These are phyloP conservation scores for Telopea speciosissima DNA, from an alignment of 177 flowering plant species.

Conservation along the genomic window DNA sequence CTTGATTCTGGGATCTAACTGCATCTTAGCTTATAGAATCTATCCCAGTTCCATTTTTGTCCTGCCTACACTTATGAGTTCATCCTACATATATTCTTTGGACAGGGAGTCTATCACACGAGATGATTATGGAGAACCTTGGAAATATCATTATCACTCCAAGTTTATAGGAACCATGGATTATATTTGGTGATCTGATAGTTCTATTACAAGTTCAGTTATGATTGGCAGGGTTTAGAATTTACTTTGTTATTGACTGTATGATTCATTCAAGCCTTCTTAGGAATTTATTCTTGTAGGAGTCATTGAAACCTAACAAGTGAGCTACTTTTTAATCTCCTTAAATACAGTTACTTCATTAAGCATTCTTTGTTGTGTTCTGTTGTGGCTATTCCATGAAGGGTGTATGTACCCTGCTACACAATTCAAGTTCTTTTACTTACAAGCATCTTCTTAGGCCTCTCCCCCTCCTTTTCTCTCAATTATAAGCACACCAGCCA, in stretches of 20 bases:
- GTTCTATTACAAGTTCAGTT: background rate
- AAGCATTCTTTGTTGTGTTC: background rate
- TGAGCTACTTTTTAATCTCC: constrained; percentile 23
- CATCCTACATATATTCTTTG: background rate
- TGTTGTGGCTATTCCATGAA: no score
- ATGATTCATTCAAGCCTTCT: constrained; percentile 52
- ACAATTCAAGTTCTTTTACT: no score
- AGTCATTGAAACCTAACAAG: constrained; percentile 74
- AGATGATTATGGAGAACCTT: constrained; percentile 71
- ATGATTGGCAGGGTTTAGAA: background rate
- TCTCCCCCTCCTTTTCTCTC: no score
- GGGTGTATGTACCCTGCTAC: no score
- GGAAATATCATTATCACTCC: constrained; percentile 75
- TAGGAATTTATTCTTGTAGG: constrained; percentile 59
- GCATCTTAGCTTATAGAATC: no score
- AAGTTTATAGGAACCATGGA: constrained; percentile 79
- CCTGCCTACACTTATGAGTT: no score
- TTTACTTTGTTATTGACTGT: constrained; percentile 11
- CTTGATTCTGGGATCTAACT: no score
- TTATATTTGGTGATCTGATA: constrained; percentile 42
- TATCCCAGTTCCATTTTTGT: no score
- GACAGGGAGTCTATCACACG: constrained; percentile 59
- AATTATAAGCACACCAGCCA: no score
- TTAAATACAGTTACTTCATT: background rate
- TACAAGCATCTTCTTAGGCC: no score